Base-by-base conservation (phyloP, 768 basidiomycete species). In the Paxillus involutus region DNA sequence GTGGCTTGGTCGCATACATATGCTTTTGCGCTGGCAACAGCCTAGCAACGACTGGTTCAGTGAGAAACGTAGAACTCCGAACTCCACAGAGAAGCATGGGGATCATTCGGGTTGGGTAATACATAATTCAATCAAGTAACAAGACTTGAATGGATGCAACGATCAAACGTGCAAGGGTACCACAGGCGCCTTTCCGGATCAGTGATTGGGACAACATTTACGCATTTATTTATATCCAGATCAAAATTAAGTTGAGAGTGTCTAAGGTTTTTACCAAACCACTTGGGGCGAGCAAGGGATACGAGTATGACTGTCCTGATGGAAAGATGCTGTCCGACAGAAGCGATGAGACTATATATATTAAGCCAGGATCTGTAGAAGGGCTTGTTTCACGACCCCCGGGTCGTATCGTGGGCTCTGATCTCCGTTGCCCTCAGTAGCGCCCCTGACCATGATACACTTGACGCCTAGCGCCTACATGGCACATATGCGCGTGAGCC, bases 401-500 rank as follows among this genome's bases (percentile, higher is more conserved):
- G 78, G 78, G 56, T 80, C 75, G 57, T 83, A 87, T 41, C 67
- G 66, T 26, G 66, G 66, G 30, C 63, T 68, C 50, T 62, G 63
- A 40, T 64, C 62, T 44, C 60, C 65, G 44, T 47, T 52, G 13
- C 55, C 49, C 42, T 58, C 51, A 30, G 62, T 43, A 24, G 14
- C 40, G 36, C 60, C 73, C 49, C 72, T 75, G 16, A 86, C 71
- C 66, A 77, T 75, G 24, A 82, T 72, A 47, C 86, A 85, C 58
- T 75, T 74, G 21, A 90, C 83, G 6, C 88, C 86, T 51, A 88
- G 66, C 3, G 66, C 64, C 85, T 89, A 14, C 35, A 26, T 32
- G 47, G 32, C 33, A 47, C 55, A 39, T 52, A 45, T 55, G 4
- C 26, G 26, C 26, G 26, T 26, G 44, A 61, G 35, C 0, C 33